These are phyloP conservation scores for Angomonas ambiguus DNA, from an alignment of 208 protist species.

Conservation along the genomic window DNA sequence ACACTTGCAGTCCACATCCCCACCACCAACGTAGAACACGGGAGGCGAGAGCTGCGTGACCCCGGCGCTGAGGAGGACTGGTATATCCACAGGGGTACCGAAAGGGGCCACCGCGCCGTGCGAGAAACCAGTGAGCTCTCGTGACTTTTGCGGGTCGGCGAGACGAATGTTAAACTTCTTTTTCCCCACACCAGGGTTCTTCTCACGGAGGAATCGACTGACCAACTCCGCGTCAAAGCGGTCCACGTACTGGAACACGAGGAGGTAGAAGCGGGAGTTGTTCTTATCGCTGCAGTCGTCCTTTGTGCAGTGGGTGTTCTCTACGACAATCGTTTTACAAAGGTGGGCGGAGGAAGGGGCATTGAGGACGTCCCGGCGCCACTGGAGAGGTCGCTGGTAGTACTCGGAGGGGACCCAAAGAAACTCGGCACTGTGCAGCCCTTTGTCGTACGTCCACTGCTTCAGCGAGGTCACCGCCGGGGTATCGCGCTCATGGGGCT, in stretches of 20 bases:
- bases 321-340: constrained; percentile 91
- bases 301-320: constrained; percentile 87
- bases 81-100: constrained; percentile 37
- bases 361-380: constrained; percentile 69
- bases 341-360: constrained; percentile 76
- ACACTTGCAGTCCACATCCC: constrained; percentile 82
- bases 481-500: constrained; percentile 59
- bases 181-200: constrained; percentile 79
- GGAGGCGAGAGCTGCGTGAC: constrained; percentile 42
- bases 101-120: constrained; percentile 77
- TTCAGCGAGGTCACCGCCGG: constrained; percentile 60
- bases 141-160: constrained; percentile 40
- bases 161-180: constrained; percentile 88
- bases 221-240: constrained; percentile 72
- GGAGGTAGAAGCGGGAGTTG: constrained; percentile 83
- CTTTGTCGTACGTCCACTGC: constrained; percentile 34
- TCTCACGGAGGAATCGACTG: constrained; percentile 41
- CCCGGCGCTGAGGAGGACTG: constrained; percentile 63
- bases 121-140: constrained; percentile 60
- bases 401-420: constrained; percentile 86
- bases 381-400: constrained; percentile 77
- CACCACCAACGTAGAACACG: constrained; percentile 71
- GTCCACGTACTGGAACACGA: constrained; percentile 82
- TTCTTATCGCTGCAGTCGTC: constrained; percentile 50
- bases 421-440: constrained; percentile 57